These are phyloP conservation scores for Pseudocercospora cruenta DNA, from an alignment of 2,329 filamentous ascomycete genomes.

Conservation along the genomic window DNA sequence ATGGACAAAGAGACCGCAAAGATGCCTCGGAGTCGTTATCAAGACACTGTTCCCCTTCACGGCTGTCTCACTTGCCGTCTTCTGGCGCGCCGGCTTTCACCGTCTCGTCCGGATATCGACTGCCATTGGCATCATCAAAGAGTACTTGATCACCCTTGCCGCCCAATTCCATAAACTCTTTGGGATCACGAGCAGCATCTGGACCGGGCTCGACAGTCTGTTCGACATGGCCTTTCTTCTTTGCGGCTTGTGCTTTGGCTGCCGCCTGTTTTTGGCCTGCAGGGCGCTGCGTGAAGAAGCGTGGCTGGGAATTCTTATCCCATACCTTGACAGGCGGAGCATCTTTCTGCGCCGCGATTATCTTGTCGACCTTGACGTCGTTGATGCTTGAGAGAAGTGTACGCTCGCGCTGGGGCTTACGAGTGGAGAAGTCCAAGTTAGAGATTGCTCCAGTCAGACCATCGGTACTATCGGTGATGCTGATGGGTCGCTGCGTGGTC, in stretches of 20 bases:
- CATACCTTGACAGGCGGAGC: slow-evolving; percentile 72
- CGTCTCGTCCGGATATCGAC: slow-evolving; percentile 36
- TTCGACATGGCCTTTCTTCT: slow-evolving; percentile 46
- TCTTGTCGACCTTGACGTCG: slow-evolving; percentile 65
- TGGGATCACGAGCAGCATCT: slow-evolving; percentile 66
- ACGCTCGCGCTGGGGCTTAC: slow-evolving; percentile 78
- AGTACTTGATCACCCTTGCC: slow-evolving; percentile 82
- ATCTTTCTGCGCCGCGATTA: slow-evolving; percentile 60
- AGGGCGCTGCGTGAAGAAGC: slow-evolving; percentile 33
- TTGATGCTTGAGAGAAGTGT: slow-evolving; percentile 85
- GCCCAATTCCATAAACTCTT: slow-evolving; percentile 82
- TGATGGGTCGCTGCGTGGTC: slow-evolving; percentile 59
- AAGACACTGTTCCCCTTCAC: background rate
- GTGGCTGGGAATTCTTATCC: slow-evolving; percentile 66
- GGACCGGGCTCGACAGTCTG: slow-evolving; percentile 66
- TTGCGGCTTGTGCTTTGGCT: slow-evolving; percentile 25
- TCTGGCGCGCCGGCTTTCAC: slow-evolving; percentile 24
- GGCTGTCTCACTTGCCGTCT: slow-evolving; percentile 4
- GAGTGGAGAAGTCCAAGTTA: slow-evolving; percentile 78
- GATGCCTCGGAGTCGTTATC: too few relatives aligned
- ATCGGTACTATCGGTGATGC: slow-evolving; percentile 78
- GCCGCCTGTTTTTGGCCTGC: slow-evolving; percentile 23
- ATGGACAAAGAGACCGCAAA: background rate
- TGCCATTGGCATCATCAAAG: slow-evolving; percentile 63
- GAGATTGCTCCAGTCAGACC: slow-evolving; percentile 86